These are phyloP conservation scores for Pouteria campechiana DNA, from an alignment of 179 eudicot genomes.

Conservation along the genomic window DNA sequence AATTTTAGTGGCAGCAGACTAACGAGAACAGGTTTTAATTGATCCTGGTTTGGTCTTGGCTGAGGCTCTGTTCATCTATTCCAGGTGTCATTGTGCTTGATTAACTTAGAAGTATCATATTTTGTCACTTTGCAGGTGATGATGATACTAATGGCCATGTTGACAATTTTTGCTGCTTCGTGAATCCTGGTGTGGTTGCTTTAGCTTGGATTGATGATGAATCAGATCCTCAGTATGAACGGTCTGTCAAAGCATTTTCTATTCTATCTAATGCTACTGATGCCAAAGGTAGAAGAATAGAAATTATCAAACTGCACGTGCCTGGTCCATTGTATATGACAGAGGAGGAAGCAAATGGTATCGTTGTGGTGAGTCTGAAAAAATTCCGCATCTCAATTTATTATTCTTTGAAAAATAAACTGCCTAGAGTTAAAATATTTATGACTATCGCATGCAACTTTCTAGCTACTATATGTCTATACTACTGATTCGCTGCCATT, in stretches of 20 bases:
- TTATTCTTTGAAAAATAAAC: neutral
- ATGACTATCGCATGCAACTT: too few relatives aligned
- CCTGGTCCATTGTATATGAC: constrained; percentile 92
- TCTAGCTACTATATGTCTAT: too few relatives aligned
- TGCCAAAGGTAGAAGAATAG: constrained; percentile 70
- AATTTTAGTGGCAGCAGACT: too few relatives aligned
- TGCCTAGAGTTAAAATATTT: too few relatives aligned
- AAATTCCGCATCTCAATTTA: neutral
- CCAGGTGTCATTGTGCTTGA: too few relatives aligned
- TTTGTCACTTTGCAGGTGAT: constrained; percentile 54
- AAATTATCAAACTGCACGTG: constrained; percentile 78
- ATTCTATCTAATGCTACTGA: constrained; percentile 60
- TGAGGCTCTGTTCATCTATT: too few relatives aligned
- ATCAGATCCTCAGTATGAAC: constrained; percentile 76
- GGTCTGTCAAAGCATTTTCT: constrained; percentile 54
- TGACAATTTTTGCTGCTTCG: constrained; percentile 90
- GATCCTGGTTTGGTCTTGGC: too few relatives aligned
- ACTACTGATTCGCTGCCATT: too few relatives aligned
- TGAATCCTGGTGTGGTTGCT: constrained; percentile 70
- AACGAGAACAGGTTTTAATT: too few relatives aligned
- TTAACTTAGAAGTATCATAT: too few relatives aligned
- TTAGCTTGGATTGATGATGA: constrained; percentile 87
- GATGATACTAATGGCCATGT: constrained; percentile 96
- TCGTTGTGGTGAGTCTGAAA: constrained; percentile 43
- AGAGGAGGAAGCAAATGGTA: constrained; percentile 72